Evolutionary conservation across 73 alveolate genomes (phyloP).

Genomic region (Paraurostyla sp.): DNA sequence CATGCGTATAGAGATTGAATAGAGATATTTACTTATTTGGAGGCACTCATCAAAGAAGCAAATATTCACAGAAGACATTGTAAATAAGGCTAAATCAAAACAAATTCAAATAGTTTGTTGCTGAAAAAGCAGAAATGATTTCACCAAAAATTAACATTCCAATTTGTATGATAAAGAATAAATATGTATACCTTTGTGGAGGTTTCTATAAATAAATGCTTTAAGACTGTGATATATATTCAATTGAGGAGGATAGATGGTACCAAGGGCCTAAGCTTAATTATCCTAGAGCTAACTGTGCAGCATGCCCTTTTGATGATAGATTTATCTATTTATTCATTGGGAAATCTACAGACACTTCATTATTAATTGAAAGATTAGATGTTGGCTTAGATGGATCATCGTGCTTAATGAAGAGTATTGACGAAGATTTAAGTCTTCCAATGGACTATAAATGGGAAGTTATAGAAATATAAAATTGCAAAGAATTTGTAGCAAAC

Average conservation of each 20-base stretch:
- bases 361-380: not conserved
- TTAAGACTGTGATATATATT: conserved; percentile 27
- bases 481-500: conserved; percentile 2
- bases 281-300: conserved; percentile 43
- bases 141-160: conserved; percentile 39
- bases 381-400: conserved; percentile 44
- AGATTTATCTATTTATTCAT: conserved; percentile 13
- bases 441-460: conserved; percentile 36
- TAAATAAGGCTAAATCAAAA: not conserved
- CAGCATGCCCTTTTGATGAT: conserved; percentile 38
- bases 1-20: not conserved
- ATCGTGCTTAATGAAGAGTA: conserved; percentile 16
- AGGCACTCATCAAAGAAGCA: not conserved
- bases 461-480: not conserved
- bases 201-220: conserved; percentile 23
- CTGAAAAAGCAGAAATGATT: conserved; percentile 6
- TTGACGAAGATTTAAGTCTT: conserved; percentile 21
- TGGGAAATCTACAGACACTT: not conserved
- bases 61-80: conserved; percentile 11
- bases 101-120: not conserved
- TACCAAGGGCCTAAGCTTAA: conserved; percentile 26
- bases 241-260: conserved; percentile 44
- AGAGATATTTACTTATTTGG: conserved; percentile 35
- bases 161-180: conserved; percentile 6
- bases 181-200: conserved; percentile 24